These are phyloP conservation scores for Phenoliferia sp. DNA, from an alignment of 1,284 basidiomycete species.

Conservation along the genomic window DNA sequence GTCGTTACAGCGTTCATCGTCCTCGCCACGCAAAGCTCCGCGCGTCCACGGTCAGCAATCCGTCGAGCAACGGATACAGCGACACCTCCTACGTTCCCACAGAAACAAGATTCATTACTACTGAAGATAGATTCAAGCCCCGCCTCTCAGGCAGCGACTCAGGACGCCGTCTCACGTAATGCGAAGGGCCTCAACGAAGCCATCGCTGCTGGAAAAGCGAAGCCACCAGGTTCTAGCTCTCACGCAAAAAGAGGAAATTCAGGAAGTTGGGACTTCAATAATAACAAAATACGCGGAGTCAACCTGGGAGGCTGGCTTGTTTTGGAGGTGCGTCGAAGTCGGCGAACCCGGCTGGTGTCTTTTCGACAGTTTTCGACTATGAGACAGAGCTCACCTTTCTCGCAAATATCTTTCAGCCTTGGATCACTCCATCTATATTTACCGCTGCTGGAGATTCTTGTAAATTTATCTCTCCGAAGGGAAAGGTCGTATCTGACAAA, in stretches of 20 bases:
- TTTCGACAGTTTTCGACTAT: not conserved
- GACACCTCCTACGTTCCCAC: not conserved
- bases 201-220: not conserved
- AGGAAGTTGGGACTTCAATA: not conserved
- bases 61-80: not conserved
- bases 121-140: not conserved
- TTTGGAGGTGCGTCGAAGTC: not conserved
- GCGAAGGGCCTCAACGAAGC: not conserved
- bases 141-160: not conserved
- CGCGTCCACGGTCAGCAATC: too few species aligned
- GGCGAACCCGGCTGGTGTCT: too few species aligned
- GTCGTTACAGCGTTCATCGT: too few species aligned
- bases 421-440: not conserved
- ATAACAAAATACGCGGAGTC: not conserved
- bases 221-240: not conserved
- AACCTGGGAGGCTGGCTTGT: not conserved
- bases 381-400: too few species aligned
- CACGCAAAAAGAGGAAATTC: too few species aligned
- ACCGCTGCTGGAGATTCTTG: not conserved
- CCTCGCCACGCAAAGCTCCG: too few species aligned
- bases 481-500: not conserved
- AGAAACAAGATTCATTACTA: not conserved
- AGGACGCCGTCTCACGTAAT: not conserved
- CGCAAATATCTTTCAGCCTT: not conserved
- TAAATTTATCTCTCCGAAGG: not conserved